A percentile compares a stretch with the other conserved stretches of the same genome.
Conservation (phyloP, 345 rosid species). For the Chamaenerion angustifolium region DNA sequence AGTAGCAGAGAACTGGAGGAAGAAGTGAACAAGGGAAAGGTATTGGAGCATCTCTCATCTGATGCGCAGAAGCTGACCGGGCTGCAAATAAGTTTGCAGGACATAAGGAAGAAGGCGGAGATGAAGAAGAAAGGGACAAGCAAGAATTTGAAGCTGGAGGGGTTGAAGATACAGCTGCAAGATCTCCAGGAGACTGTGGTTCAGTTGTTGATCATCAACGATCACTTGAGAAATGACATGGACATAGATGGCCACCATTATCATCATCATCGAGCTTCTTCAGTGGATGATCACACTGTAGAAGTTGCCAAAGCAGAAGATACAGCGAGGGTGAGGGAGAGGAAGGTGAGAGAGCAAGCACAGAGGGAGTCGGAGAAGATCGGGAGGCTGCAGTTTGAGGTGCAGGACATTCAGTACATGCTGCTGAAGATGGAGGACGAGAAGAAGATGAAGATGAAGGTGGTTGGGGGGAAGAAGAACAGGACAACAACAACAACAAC, state of each 20-base stretch:
- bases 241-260: conserved; percentile 6
- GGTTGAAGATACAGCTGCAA: conserved; percentile 46
- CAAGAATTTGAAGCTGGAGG: conserved; percentile 37
- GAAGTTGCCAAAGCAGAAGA: conserved; percentile 26
- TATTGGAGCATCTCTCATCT: conserved; percentile 59
- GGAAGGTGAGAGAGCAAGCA: conserved; percentile 41
- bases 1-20: conserved; percentile 20
- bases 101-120: conserved; percentile 54
- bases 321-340: conserved; percentile 21
- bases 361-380: conserved; percentile 61
- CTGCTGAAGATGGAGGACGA: conserved; percentile 65
- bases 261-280: too few species aligned
- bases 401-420: conserved; percentile 54
- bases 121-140: conserved; percentile 15
- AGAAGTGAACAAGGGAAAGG: conserved; percentile 28
- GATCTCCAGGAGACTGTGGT: conserved; percentile 52
- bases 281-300: too few species aligned
- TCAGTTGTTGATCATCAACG: conserved; percentile 43
- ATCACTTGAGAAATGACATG: conserved; percentile 30
- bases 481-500: conserved; percentile 19
- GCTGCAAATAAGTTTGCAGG: conserved; percentile 45
- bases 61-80: conserved; percentile 54
- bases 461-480: conserved; percentile 34
- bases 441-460: conserved; percentile 52
- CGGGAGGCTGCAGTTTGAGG: conserved; percentile 54